A percentile compares a stretch with the other conserved stretches of the same genome.
These are phyloP conservation scores for Fusarium sp. DNA, from an alignment of 2,329 filamentous ascomycete genomes.

Conservation along the genomic window DNA sequence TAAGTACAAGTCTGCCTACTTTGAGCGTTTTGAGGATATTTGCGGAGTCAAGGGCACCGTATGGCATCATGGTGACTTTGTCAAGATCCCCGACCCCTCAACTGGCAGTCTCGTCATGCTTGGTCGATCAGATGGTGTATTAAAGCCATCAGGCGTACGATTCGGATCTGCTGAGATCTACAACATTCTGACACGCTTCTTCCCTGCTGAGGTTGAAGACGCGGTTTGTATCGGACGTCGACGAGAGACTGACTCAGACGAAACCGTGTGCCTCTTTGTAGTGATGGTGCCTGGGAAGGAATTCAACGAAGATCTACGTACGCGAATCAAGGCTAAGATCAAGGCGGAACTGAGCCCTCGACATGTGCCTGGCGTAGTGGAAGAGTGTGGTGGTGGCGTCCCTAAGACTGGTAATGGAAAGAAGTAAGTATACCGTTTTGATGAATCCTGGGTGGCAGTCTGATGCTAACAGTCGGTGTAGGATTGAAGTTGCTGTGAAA, in stretches of 20 bases:
- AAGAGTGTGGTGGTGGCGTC: conserved; percentile 84
- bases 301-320: conserved; percentile 73
- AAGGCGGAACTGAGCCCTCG: conserved; percentile 86
- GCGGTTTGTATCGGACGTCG: conserved; percentile 89
- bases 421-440: conserved; percentile 73
- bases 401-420: conserved; percentile 96
- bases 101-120: conserved; percentile 91
- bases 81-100: conserved; percentile 73
- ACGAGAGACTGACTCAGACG: conserved; percentile 79
- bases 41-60: conserved; percentile 62
- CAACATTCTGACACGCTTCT: conserved; percentile 90
- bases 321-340: conserved; percentile 76
- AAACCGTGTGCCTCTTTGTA: conserved; percentile 90
- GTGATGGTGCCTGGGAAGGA: conserved; percentile 75
- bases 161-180: conserved; percentile 98
- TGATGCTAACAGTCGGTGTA: conserved; percentile 52
- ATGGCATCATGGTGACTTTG: conserved; percentile 97
- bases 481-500: conserved; percentile 95
- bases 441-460: neutral
- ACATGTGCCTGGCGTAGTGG: conserved; percentile 88
- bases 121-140: conserved; percentile 89
- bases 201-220: conserved; percentile 83
- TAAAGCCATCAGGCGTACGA: conserved; percentile 92
- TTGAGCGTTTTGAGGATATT: conserved; percentile 79
- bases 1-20: conserved; percentile 90